Conservation (phyloP, 768 basidiomycete species). For the Suillus luteus region DNA sequence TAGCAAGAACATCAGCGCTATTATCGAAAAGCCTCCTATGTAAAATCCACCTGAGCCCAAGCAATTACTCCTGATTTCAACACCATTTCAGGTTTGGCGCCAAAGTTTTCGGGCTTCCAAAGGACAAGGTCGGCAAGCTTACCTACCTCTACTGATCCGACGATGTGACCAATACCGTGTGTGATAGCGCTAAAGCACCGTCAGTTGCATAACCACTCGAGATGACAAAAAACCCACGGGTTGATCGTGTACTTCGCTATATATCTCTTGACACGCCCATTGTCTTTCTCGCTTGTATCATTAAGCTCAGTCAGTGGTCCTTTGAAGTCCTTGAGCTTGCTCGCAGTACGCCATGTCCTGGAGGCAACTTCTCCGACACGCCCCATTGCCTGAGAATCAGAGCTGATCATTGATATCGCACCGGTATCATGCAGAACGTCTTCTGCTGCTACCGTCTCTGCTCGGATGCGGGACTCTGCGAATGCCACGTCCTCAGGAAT, state of each 20-base stretch:
- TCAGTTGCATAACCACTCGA: not conserved
- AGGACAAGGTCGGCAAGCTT: constrained; percentile 92
- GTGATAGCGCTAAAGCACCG: constrained; percentile 73
- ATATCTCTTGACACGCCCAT: constrained; percentile 91
- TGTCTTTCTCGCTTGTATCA: constrained; percentile 50
- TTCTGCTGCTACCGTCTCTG: constrained; percentile 96
- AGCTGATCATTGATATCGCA: constrained; percentile 95
- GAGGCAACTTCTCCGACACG: constrained; percentile 93
- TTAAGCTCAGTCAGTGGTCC: constrained; percentile 75
- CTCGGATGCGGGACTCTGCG: constrained; percentile 95
- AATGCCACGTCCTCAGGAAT: constrained; percentile 94
- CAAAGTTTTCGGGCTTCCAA: constrained; percentile 95
- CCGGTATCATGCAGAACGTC: constrained; percentile 92
- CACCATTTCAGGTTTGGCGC: constrained; percentile 90
- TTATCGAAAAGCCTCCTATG: not conserved
- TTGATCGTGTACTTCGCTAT: constrained; percentile 97
- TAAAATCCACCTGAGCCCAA: constrained; percentile 72
- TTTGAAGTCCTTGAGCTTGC: constrained; percentile 82
- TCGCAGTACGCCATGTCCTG: constrained; percentile 95
- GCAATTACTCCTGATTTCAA: constrained; percentile 94
- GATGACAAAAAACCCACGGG: constrained; percentile 61
- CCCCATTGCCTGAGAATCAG: constrained; percentile 98
- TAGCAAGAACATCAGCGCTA: constrained; percentile 29
- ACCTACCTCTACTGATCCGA: constrained; percentile 82
- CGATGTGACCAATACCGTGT: constrained; percentile 85